Conservation (phyloP, 257 asterid genomes). For the Striga asiatica region DNA sequence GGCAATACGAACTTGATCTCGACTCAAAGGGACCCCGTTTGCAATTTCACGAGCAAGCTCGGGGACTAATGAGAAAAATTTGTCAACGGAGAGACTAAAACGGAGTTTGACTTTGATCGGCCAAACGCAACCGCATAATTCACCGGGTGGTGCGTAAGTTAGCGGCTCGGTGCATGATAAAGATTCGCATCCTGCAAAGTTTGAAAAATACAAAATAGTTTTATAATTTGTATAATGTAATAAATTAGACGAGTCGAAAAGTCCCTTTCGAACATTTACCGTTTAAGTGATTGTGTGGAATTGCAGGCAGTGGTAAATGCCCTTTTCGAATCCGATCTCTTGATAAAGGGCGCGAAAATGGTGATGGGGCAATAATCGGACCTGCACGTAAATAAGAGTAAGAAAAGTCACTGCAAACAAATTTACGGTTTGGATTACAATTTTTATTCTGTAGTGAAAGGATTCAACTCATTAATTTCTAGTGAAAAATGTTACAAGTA, state of each 20-base stretch:
- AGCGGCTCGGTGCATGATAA: constrained; percentile 59
- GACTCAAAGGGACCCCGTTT: constrained; percentile 26
- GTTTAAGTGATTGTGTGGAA: constrained; percentile 27
- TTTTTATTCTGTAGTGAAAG: no score
- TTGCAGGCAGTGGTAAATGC: constrained; percentile 35
- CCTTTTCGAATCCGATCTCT: constrained; percentile 18
- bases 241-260: neutral
- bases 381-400: constrained; percentile 28
- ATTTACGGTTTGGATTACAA: no score
- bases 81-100: constrained; percentile 43
- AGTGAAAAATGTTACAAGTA: no score
- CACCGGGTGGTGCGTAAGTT: constrained; percentile 60
- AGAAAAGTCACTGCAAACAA: no score
- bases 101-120: constrained; percentile 57
- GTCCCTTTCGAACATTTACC: constrained; percentile 21
- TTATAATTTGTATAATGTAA: no score
- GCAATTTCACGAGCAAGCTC: constrained; percentile 63
- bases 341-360: constrained; percentile 28
- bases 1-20: constrained; percentile 73
- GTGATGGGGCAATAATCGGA: constrained; percentile 30
- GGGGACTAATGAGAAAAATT: constrained; percentile 58
- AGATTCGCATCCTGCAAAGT: constrained; percentile 43
- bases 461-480: no score
- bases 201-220: neutral
- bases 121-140: constrained; percentile 76